These are phyloP conservation scores for Leccinum subgranulosum DNA, from an alignment of 768 basidiomycete genomes.

Conservation along the genomic window DNA sequence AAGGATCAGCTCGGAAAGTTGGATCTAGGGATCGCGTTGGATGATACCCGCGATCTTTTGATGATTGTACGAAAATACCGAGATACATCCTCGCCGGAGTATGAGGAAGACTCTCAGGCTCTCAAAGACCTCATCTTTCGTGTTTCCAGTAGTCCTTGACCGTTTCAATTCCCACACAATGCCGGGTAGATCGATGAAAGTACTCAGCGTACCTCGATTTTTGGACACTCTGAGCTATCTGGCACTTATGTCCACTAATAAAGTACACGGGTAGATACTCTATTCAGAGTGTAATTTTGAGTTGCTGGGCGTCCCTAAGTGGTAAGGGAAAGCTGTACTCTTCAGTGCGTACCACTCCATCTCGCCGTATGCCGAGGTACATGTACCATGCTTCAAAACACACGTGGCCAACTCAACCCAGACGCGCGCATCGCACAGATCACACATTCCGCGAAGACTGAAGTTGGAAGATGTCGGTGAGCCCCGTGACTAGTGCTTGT, in stretches of 20 bases:
- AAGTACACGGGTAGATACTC: background rate
- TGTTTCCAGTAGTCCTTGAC: constrained; percentile 11
- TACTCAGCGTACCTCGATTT: background rate
- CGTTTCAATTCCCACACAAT: background rate
- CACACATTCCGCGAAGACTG: background rate
- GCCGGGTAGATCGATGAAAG: background rate
- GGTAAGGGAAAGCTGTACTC: background rate
- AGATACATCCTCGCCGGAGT: constrained; percentile 16
- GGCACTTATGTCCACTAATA: background rate
- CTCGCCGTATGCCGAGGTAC: constrained; percentile 1
- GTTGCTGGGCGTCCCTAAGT: background rate
- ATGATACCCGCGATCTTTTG: background rate
- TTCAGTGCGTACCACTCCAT: background rate
- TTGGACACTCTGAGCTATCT: background rate
- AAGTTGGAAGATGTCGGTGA: constrained; percentile 16
- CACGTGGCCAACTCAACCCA: background rate
- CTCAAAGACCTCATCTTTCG: constrained; percentile 18
- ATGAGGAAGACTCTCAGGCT: constrained; percentile 14
- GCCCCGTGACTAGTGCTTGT: background rate
- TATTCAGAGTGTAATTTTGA: background rate
- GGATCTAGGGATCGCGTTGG: constrained; percentile 4
- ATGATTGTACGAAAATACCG: constrained; percentile 17
- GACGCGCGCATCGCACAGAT: background rate
- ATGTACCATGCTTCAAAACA: background rate
- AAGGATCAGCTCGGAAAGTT: constrained; percentile 13